Percentiles rank a stretch among this genome's conserved stretches.
These are phyloP conservation scores for Blepharisma undulans DNA, from an alignment of 169 alveolate species.

Conservation along the genomic window DNA sequence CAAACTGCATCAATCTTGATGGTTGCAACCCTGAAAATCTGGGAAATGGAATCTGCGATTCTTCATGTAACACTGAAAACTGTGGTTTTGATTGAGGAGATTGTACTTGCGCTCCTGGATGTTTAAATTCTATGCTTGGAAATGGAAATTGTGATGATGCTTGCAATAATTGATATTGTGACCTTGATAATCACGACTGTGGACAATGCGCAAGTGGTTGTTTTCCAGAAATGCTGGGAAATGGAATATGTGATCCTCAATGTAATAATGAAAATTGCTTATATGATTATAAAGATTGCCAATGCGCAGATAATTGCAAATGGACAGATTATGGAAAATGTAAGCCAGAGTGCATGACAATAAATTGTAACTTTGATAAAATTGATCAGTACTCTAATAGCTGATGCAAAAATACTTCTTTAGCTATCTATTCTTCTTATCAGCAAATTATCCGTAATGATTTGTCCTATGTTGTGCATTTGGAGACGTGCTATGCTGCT, in stretches of 20 bases:
- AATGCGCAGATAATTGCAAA: neutral
- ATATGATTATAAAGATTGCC: neutral
- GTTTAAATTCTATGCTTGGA: too few species aligned
- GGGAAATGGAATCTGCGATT: neutral
- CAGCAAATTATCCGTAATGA: too few species aligned
- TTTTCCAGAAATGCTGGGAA: neutral
- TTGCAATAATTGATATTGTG: neutral
- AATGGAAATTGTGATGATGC: neutral
- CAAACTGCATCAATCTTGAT: too few species aligned
- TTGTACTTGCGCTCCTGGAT: too few species aligned
- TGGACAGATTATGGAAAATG: neutral
- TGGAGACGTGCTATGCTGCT: neutral
- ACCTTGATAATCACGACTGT: neutral
- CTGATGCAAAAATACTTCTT: too few species aligned
- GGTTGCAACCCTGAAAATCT: neutral
- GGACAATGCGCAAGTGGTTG: neutral
- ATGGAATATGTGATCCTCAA: neutral
- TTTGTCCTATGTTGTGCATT: too few species aligned
- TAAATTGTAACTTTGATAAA: neutral
- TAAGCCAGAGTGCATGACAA: neutral
- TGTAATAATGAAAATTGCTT: constrained; percentile 1
- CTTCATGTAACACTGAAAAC: neutral
- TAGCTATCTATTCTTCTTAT: too few species aligned
- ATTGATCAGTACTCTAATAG: too few species aligned
- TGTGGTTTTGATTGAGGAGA: neutral